Evolutionary conservation across 768 basidiomycete species (phyloP).

Genomic region (Lactarius vividus): DNA sequence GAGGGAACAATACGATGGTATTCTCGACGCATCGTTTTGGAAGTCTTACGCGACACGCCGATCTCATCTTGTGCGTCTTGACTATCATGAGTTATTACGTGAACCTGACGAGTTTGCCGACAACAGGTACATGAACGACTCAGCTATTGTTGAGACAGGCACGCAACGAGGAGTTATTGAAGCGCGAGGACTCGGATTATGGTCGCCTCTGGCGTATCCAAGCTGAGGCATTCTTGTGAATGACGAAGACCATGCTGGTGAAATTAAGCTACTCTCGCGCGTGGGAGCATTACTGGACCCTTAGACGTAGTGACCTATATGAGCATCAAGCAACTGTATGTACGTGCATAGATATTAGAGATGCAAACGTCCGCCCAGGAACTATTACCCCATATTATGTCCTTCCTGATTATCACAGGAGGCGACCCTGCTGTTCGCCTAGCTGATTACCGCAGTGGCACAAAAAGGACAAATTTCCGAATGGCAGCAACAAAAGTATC

Average conservation of each 20-base stretch:
- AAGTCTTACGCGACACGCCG: constrained; percentile 60
- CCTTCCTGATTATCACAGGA: too few species aligned
- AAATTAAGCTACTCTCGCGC: too few species aligned
- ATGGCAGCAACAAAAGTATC: too few species aligned
- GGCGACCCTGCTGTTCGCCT: too few species aligned
- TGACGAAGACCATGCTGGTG: background rate
- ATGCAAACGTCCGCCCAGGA: too few species aligned
- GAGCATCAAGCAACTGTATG: too few species aligned
- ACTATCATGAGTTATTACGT: background rate
- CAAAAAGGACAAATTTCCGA: too few species aligned
- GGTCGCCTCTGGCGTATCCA: constrained; percentile 72
- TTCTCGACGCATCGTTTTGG: constrained; percentile 75
- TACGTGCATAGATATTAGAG: too few species aligned
- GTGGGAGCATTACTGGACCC: too few species aligned
- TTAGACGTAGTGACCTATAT: too few species aligned
- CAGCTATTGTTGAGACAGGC: constrained; percentile 59
- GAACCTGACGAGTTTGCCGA: background rate
- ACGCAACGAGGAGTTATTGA: constrained; percentile 61
- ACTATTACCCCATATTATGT: too few species aligned
- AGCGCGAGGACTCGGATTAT: constrained; percentile 55
- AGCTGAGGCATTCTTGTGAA: constrained; percentile 56
- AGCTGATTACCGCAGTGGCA: too few species aligned
- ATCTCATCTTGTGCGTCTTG: constrained; percentile 21
- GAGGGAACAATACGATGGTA: constrained; percentile 80
- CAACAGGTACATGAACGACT: constrained; percentile 65